A percentile compares a stretch with the other conserved stretches of the same genome.
phyloP scores from a whole-genome alignment of 129 eudicot genomes.

The Scalesia atractyloides region DNA sequence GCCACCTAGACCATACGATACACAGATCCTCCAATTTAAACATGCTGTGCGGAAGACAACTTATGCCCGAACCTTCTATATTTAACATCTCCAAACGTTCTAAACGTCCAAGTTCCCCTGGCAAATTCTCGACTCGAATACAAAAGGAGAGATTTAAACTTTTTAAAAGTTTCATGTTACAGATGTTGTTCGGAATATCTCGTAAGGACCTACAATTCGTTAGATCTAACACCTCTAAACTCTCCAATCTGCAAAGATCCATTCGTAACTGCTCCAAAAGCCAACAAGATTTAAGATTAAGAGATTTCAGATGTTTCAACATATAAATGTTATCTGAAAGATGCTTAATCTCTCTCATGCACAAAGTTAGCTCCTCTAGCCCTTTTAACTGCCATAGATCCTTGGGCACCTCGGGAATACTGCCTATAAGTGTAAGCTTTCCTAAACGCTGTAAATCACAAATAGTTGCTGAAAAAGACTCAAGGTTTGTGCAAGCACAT shows the following conservation, averaged over 20 bases:
- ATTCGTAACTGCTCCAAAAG: conserved; percentile 1
- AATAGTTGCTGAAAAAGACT: no score
- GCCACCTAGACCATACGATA: neutral
- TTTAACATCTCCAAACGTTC: neutral
- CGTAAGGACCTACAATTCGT: neutral
- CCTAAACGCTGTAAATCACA: no score
- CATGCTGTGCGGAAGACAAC: neutral
- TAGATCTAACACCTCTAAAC: neutral
- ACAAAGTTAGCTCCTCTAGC: conserved; percentile 1
- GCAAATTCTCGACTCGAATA: neutral
- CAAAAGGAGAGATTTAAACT: neutral
- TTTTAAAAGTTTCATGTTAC: neutral
- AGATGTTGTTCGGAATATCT: neutral
- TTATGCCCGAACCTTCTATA: neutral
- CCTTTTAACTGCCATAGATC: neutral
- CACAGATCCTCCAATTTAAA: neutral
- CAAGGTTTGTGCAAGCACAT: no score
- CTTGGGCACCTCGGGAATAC: no score
- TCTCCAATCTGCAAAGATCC: neutral
- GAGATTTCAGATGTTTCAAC: neutral
- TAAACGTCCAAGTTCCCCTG: conserved; percentile 9
- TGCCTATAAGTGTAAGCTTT: no score
- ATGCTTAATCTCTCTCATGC: neutral
- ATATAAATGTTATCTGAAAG: conserved; percentile 12
- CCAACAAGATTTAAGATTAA: neutral